Conservation (phyloP, 768 basidiomycete species). For the Lactifluus echinatus region DNA sequence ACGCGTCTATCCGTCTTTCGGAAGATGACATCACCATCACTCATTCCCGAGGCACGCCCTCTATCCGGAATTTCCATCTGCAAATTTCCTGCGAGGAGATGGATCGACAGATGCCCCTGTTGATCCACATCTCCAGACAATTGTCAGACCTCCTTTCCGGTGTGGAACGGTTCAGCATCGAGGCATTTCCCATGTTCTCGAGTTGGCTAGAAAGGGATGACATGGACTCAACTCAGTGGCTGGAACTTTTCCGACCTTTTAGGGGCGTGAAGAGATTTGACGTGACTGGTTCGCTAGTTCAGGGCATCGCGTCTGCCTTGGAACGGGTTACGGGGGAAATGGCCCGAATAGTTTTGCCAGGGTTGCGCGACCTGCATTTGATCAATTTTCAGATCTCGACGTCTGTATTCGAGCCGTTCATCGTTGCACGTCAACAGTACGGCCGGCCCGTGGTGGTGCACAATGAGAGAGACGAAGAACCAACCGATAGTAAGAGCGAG, state of each 20-base stretch:
- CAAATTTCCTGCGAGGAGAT: background rate
- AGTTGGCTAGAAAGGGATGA: background rate
- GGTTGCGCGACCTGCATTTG: constrained; percentile 9
- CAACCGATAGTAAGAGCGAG: background rate
- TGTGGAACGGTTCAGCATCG: background rate
- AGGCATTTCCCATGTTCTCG: background rate
- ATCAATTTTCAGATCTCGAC: background rate
- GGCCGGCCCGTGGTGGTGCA: constrained; percentile 1
- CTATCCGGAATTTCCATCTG: background rate
- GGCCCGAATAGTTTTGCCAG: constrained; percentile 3
- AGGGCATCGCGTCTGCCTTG: background rate
- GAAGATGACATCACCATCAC: background rate
- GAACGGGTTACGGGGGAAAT: background rate
- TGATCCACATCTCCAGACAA: background rate
- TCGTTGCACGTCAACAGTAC: background rate
- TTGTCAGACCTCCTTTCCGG: background rate
- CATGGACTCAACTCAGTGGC: background rate
- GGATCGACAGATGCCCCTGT: background rate
- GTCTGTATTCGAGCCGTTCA: constrained; percentile 3
- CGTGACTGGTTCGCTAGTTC: background rate
- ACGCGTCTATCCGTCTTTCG: background rate
- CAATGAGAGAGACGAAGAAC: background rate
- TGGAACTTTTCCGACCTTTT: background rate
- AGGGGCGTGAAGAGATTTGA: background rate
- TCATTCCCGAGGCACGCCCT: background rate